These are phyloP conservation scores for Globisporangium paddicum DNA, from an alignment of 352 stramenopile genomes.

Conservation along the genomic window DNA sequence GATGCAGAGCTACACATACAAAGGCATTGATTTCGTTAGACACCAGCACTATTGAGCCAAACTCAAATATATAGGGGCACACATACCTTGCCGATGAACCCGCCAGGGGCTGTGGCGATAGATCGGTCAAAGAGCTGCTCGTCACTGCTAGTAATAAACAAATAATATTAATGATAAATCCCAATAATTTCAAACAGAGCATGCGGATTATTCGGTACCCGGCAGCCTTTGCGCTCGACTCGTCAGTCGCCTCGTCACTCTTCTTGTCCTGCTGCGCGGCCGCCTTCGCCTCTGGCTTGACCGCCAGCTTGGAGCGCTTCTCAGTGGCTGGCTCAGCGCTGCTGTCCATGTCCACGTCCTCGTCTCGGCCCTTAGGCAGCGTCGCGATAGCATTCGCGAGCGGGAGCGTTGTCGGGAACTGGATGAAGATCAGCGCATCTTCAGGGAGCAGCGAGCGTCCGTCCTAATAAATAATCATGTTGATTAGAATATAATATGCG, in stretches of 20 bases:
- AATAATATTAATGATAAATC: background rate
- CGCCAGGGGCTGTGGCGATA: conserved; percentile 58
- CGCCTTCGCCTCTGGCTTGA: conserved; percentile 5
- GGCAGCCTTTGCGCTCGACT: background rate
- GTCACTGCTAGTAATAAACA: conserved; percentile 24
- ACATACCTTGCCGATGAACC: conserved; percentile 80
- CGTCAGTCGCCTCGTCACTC: conserved; percentile 3
- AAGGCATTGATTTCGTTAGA: too few relatives aligned
- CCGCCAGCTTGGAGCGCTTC: conserved; percentile 12
- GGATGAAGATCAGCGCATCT: conserved; percentile 78
- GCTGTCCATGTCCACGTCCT: conserved; percentile 26
- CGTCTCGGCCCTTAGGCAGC: conserved; percentile 19
- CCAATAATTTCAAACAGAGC: background rate
- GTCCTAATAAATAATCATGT: conserved; percentile 9
- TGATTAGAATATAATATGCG: background rate
- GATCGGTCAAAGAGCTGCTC: conserved; percentile 69
- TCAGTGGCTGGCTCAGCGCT: background rate
- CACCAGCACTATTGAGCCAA: too few relatives aligned
- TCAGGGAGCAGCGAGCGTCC: conserved; percentile 52
- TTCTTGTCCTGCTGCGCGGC: conserved; percentile 3
- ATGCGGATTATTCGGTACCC: background rate
- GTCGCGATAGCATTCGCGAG: conserved; percentile 45
- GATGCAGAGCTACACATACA: conserved; percentile 73
- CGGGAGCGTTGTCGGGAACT: conserved; percentile 79
- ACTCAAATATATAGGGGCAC: background rate